These are phyloP conservation scores for Xylariales sp. DNA, from an alignment of 2,329 filamentous ascomycete genomes.

Conservation along the genomic window DNA sequence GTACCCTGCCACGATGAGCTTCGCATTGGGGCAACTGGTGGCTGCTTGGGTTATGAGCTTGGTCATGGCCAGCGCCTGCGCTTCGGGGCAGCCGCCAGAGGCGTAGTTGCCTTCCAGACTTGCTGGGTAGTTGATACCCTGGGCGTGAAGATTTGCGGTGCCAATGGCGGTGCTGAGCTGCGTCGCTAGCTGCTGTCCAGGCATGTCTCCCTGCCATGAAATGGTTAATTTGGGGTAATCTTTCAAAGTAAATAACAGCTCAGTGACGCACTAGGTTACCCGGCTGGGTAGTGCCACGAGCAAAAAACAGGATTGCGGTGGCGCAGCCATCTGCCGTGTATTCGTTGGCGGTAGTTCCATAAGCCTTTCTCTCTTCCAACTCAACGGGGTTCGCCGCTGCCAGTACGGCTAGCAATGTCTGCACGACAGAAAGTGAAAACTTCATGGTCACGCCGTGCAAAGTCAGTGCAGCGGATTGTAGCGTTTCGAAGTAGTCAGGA, in stretches of 20 bases:
- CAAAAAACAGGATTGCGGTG: conserved; percentile 33
- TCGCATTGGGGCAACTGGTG: conserved; percentile 24
- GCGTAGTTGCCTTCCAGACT: conserved; percentile 21
- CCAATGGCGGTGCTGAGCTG: conserved; percentile 16
- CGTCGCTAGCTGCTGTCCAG: conserved; percentile 20
- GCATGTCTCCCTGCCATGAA: conserved; percentile 21
- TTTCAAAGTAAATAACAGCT: background rate
- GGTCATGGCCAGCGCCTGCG: conserved; percentile 21
- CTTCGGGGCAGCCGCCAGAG: conserved; percentile 19
- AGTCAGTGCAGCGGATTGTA: no score
- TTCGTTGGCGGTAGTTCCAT: conserved; percentile 23
- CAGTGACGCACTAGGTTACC: conserved; percentile 31
- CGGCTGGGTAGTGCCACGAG: conserved; percentile 32
- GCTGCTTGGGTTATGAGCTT: conserved; percentile 22
- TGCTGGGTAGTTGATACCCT: conserved; percentile 21
- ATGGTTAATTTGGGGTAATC: no score
- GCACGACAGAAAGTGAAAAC: conserved; percentile 1
- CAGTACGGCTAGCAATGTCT: background rate
- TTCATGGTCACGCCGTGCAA: conserved; percentile 1
- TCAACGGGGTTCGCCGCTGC: background rate
- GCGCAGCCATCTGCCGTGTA: conserved; percentile 29
- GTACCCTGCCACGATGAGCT: conserved; percentile 28
- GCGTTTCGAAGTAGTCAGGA: no score
- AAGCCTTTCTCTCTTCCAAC: conserved; percentile 4
- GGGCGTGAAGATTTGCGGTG: conserved; percentile 8